Evolutionary conservation across 768 basidiomycete species (phyloP).

Genomic region (Hygrocybe punicea): DNA sequence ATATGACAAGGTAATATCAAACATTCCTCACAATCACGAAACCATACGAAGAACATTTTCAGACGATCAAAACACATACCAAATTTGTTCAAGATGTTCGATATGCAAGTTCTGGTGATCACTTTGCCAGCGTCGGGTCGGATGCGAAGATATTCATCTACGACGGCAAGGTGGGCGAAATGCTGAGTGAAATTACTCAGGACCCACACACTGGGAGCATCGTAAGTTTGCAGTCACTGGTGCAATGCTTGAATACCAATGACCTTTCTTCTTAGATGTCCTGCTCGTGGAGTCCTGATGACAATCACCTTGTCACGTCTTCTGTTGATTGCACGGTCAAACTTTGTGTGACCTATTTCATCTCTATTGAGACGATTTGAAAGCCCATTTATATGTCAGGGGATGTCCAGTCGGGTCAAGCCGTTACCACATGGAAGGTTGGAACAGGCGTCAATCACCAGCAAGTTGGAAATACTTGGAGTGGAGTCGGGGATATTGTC

Average conservation of each 20-base stretch:
- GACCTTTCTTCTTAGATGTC: conserved; percentile 50
- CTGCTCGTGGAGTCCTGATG: conserved; percentile 77
- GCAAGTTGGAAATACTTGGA: conserved; percentile 90
- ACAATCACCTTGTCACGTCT: conserved; percentile 70
- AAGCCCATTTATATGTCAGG: conserved; percentile 42
- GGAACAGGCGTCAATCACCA: conserved; percentile 75
- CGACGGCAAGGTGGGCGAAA: conserved; percentile 86
- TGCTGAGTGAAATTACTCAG: conserved; percentile 63
- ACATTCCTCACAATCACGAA: background rate
- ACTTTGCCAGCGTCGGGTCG: conserved; percentile 85
- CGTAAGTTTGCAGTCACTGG: conserved; percentile 40
- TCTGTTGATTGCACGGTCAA: conserved; percentile 86
- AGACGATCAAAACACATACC: conserved; percentile 85
- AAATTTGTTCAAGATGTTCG: conserved; percentile 91
- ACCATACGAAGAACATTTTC: background rate
- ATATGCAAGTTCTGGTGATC: conserved; percentile 75
- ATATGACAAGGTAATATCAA: conserved; percentile 63
- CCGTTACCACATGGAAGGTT: conserved; percentile 63
- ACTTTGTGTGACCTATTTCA: conserved; percentile 54
- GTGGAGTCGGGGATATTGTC: conserved; percentile 61
- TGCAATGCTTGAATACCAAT: background rate
- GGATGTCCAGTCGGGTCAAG: conserved; percentile 75
- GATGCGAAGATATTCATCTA: conserved; percentile 87
- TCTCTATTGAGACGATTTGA: background rate
- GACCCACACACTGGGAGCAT: conserved; percentile 71